Base-by-base conservation (phyloP, 345 rosid species). In the Aquilaria yunnanensis region DNA sequence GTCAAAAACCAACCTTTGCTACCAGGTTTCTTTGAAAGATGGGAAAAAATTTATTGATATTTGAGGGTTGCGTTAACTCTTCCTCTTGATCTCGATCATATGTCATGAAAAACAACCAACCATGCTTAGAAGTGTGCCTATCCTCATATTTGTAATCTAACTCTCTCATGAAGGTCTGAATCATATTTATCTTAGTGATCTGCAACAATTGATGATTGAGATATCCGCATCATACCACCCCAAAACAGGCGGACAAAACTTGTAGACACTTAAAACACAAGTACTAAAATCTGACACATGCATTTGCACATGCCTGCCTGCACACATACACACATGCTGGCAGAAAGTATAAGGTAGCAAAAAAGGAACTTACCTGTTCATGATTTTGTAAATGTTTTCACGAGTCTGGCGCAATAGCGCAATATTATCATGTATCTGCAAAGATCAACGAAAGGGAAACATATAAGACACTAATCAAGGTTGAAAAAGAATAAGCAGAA, bases 351-450 rank as follows among this genome's bases (percentile, higher is more conserved):
- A 30, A 54, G 23, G 29, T 53, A 63, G 14, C 47, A 63, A n/a
- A 50, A 65, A 60, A 8, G 54, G 30, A 64, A 57, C 84, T 43
- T 80, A 84, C 94, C 66, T 57, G 5, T 63, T 59, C 64, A 81
- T 33, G 67, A 87, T 63, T 46, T 23, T 70, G 53, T 30, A 47
- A 31, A 84, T 67, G 75, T 77, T 80, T 52, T 68, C 74, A 0
- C 76, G 71, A 59, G 72, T 73, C 69, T 68, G 70, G 66, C 64
- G 13, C 48, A 87, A 74, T 59, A 87, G 82, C 33, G 4, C 41
- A 10, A 73, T 13, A 63, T 82, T 87, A 10, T 83, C 80, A 37
- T 11, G 68, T 59, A 77, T 10, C 90, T 84, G 80, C 50, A 63
- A 75, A 49, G 61, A 12, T 12, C 13, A 30, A 61, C 53, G 31